Evolutionary conservation across 305 asterid species (phyloP).

Genomic region (Fraxinus angustifolia): DNA sequence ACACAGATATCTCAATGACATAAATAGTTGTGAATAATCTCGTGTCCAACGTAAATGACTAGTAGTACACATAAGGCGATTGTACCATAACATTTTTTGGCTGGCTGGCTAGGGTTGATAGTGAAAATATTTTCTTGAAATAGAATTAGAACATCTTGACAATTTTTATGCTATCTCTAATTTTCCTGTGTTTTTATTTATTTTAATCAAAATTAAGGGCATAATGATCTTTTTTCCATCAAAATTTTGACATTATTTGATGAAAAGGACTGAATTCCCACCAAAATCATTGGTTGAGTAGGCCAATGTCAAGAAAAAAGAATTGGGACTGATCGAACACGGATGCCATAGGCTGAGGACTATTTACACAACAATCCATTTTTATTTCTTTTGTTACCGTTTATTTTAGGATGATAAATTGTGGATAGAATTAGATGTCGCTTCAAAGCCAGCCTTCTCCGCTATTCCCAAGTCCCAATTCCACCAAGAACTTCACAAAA

Average conservation of each 20-base stretch:
- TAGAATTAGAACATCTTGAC: background rate
- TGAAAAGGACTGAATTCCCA: background rate
- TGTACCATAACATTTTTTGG: background rate
- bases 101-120: background rate
- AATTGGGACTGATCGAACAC: background rate
- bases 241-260: background rate
- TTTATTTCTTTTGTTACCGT: too few relatives aligned
- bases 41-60: background rate
- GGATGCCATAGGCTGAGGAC: background rate
- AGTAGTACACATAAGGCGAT: background rate
- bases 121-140: background rate
- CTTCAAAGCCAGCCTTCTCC: background rate
- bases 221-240: background rate
- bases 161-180: background rate
- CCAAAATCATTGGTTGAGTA: background rate
- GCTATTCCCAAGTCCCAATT: background rate
- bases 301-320: background rate
- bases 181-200: background rate
- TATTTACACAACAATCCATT: background rate
- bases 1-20: background rate
- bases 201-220: background rate
- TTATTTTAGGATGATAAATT: background rate
- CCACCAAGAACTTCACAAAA: conserved; percentile 5
- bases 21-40: background rate
- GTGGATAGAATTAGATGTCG: background rate